Evolutionary conservation across 2,329 filamentous ascomycete genomes (phyloP).

Genomic region (Claviceps fusiformis): DNA sequence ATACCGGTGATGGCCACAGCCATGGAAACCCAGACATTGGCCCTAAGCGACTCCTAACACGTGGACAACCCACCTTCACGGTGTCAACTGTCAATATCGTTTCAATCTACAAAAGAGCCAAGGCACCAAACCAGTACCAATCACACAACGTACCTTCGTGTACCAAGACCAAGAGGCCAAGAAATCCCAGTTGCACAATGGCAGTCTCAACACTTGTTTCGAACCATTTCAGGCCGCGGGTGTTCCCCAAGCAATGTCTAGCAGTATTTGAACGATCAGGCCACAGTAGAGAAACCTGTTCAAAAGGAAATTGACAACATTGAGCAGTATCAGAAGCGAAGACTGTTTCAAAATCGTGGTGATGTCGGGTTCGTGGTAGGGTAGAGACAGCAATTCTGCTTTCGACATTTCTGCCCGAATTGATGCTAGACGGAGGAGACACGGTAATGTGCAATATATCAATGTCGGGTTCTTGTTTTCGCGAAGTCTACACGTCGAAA

Average conservation of each 20-base stretch:
- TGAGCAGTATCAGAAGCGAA: slow-evolving; percentile 50
- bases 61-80: slow-evolving; percentile 37
- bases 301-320: slow-evolving; percentile 41
- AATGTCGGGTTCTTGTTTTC: background rate
- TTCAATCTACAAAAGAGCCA: no score
- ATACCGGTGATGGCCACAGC: slow-evolving; percentile 55
- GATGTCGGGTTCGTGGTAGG: slow-evolving; percentile 52
- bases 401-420: background rate
- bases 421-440: background rate
- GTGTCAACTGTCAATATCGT: background rate
- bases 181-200: slow-evolving; percentile 54
- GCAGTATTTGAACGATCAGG: slow-evolving; percentile 55
- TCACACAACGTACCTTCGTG: slow-evolving; percentile 42
- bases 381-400: slow-evolving; percentile 12
- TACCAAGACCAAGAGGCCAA: slow-evolving; percentile 59
- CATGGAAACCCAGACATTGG: slow-evolving; percentile 46
- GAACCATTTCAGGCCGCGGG: slow-evolving; percentile 52
- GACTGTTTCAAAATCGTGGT: slow-evolving; percentile 43
- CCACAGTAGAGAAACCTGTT: slow-evolving; percentile 54
- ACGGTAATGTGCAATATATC: background rate
- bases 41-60: slow-evolving; percentile 28
- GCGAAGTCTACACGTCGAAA: background rate
- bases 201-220: slow-evolving; percentile 34
- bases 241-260: slow-evolving; percentile 57
- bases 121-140: no score